Conservation (phyloP, 2,329 filamentous ascomycete species). For the Neocucurbitaria cava region DNA sequence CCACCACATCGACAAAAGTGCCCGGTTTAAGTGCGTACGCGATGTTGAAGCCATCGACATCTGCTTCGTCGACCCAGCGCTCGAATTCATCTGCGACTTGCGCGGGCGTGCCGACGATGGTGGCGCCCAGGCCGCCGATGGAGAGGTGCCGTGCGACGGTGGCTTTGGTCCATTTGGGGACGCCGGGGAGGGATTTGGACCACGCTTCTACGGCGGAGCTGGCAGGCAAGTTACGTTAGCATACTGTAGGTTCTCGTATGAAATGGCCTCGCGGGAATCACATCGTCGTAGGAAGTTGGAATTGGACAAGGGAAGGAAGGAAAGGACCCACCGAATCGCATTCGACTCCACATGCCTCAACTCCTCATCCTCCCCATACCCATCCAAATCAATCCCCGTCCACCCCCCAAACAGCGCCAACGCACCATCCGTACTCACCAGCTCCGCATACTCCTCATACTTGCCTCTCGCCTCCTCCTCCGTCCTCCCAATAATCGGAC, state of each 20-base stretch:
- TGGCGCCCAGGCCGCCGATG: slow-evolving; percentile 70
- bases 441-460: not conserved
- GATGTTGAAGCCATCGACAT: slow-evolving; percentile 47
- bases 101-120: slow-evolving; percentile 50
- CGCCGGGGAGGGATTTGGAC: slow-evolving; percentile 62
- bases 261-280: no score
- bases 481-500: not conserved
- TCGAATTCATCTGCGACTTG: slow-evolving; percentile 57
- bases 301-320: no score
- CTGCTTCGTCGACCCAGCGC: slow-evolving; percentile 53
- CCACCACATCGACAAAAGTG: slow-evolving; percentile 47
- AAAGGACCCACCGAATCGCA: slow-evolving; percentile 53
- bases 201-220: slow-evolving; percentile 62
- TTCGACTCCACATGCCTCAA: slow-evolving; percentile 61
- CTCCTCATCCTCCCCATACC: slow-evolving; percentile 59
- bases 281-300: no score
- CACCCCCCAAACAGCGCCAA: not conserved
- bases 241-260: no score
- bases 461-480: not conserved
- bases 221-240: not conserved
- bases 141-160: slow-evolving; percentile 72
- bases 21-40: slow-evolving; percentile 54
- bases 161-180: slow-evolving; percentile 73
- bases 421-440: not conserved
- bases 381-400: not conserved